Base-by-base conservation (phyloP, 169 alveolate genomes). In the Cryptosporidium canis region DNA sequence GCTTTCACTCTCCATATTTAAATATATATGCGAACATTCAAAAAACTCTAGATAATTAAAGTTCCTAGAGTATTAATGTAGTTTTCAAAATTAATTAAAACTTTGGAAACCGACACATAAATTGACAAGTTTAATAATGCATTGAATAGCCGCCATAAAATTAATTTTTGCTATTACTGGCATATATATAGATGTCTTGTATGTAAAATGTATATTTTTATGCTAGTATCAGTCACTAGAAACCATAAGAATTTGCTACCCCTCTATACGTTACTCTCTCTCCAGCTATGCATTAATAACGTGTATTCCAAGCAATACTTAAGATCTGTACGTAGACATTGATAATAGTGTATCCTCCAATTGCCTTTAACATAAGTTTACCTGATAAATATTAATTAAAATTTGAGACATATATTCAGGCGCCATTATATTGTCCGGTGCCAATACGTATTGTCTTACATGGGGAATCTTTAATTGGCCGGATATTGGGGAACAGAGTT, bases 101-200 rank as follows among this genome's bases (percentile, higher is more conserved):
- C 35, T 39, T 43, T 45, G 1, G 12, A 18, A 55, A 58, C 71
- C 70, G 71, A 77, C 87, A 77, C 87, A 77, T 77, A 77, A 77
- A 77, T 41, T 77, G 87, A 77, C 87, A 77, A 77, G 87, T 77
- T 77, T 58, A 58, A 61, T 58, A 77, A 77, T 77, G 87, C 87
- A 77, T 58, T 45, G 61, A 58, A 77, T 41, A 55, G 41, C 87
- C 87, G 87, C 87, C 68, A 55, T 56, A 41, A 48, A 48, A 51
- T 58, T 35, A 29, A 21, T 77, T 77, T 77, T 35, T 48, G 48
- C 43, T 77, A 58, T 63, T 56, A 58, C 87, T 21, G 87, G 66
- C 87, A 77, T 77, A 77, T 16, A 77, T 77, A 41, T 77, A 77
- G 87, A 77, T 77, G 87, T 77, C 87, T 77, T 77, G 87, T 77